Percentiles rank a stretch among this genome's conserved stretches.
phyloP scores from a whole-genome alignment of 83 land plant genomes.

The Diphasiastrum complanatum region DNA sequence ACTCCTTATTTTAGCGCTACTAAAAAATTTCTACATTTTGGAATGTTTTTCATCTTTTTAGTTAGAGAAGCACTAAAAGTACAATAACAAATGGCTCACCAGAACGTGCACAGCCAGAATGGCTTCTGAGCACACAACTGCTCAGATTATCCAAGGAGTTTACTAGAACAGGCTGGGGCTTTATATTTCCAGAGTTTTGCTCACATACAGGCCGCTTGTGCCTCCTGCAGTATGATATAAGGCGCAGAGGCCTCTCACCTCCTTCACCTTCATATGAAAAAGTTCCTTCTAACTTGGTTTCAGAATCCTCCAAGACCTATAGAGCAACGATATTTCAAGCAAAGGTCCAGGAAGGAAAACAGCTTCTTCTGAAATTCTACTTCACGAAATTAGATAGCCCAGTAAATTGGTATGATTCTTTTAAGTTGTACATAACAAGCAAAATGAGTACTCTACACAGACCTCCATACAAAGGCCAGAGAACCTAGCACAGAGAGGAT shows the following conservation, averaged over 20 bases:
- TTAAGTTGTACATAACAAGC: not conserved
- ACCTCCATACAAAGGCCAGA: conserved; percentile 12
- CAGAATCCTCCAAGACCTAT: not conserved
- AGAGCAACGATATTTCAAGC: no score
- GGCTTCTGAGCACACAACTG: not conserved
- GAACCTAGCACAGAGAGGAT: conserved; percentile 12
- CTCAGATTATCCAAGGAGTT: not conserved
- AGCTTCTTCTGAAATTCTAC: not conserved
- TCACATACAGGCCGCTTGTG: not conserved
- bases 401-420: not conserved
- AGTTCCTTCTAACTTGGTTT: not conserved
- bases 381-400: not conserved
- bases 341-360: no score
- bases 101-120: conserved; percentile 6
- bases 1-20: no score
- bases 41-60: no score
- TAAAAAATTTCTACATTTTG: no score
- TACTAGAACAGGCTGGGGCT: not conserved
- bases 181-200: not conserved
- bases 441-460: not conserved
- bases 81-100: conserved; percentile 7
- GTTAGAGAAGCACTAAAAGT: no score
- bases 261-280: no score
- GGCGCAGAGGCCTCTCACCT: not conserved
- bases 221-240: not conserved